These are phyloP conservation scores for Claviceps sp. DNA, from an alignment of 2,329 filamentous ascomycete species.

Conservation along the genomic window DNA sequence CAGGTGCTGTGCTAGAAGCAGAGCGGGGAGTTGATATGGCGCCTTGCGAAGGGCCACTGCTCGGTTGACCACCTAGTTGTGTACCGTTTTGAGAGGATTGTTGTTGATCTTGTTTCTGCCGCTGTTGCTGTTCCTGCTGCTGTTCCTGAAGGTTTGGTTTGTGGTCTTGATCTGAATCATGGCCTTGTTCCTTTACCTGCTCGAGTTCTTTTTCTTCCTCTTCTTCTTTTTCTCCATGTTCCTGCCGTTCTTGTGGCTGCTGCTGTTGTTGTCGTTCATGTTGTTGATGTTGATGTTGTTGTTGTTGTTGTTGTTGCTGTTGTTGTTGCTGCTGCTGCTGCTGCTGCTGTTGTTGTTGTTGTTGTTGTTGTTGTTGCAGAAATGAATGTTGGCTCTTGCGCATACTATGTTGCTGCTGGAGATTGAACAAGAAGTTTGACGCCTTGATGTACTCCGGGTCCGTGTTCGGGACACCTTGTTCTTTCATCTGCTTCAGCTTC, in stretches of 20 bases:
- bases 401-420: conserved; percentile 53
- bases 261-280: conserved; percentile 32
- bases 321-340: conserved; percentile 30
- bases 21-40: conserved; percentile 25
- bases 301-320: conserved; percentile 47
- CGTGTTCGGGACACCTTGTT: conserved; percentile 62
- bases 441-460: conserved; percentile 84
- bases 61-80: conserved; percentile 21
- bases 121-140: conserved; percentile 42
- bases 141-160: conserved; percentile 5
- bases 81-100: conserved; percentile 41
- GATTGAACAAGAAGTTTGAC: conserved; percentile 57
- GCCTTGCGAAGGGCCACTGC: conserved; percentile 19
- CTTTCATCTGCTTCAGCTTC: conserved; percentile 86
- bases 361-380: conserved; percentile 24
- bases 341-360: conserved; percentile 36
- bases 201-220: conserved; percentile 17
- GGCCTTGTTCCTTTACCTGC: no score
- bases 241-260: conserved; percentile 36
- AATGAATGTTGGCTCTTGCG: conserved; percentile 33
- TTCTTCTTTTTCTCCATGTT: conserved; percentile 31
- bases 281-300: conserved; percentile 25
- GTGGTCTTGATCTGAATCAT: no score
- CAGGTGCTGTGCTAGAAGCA: conserved; percentile 18
- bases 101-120: conserved; percentile 26